Evolutionary conservation across 1,139 yeast genomes (phyloP).

Genomic region (Zygosaccharomyces sapae): DNA sequence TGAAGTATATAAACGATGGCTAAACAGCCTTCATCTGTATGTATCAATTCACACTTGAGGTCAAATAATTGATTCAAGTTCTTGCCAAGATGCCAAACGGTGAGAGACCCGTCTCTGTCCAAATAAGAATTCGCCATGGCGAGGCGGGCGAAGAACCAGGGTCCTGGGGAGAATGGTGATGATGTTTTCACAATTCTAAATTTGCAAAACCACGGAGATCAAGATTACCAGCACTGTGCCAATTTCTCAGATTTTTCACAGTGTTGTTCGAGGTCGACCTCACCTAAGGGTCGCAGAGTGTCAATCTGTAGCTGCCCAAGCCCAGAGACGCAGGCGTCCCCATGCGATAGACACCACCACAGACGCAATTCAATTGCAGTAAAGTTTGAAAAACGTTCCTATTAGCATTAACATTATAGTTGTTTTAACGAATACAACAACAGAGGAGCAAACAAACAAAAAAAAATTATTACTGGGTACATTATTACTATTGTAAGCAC

Average conservation of each 20-base stretch:
- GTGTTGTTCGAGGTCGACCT: conserved; percentile 4
- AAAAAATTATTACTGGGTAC: not conserved
- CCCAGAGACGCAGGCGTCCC: conserved; percentile 11
- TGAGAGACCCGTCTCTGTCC: conserved; percentile 6
- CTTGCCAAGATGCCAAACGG: conserved; percentile 2
- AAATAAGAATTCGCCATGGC: conserved; percentile 2
- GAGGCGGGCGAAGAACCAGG: not conserved
- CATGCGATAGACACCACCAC: conserved; percentile 34
- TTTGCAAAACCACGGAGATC: not conserved
- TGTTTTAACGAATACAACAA: conserved; percentile 1
- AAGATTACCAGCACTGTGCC: not conserved
- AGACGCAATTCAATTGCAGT: conserved; percentile 35
- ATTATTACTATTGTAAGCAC: not conserved
- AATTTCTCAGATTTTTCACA: conserved; percentile 5
- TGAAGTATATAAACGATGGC: not conserved
- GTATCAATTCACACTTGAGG: not conserved
- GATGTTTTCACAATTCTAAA: conserved; percentile 2
- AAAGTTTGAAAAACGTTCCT: conserved; percentile 26
- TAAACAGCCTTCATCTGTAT: no score
- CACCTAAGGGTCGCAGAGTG: conserved; percentile 4
- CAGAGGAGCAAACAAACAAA: not conserved
- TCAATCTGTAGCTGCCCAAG: conserved; percentile 3
- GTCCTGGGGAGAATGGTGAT: no score
- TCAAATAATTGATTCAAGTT: not conserved
- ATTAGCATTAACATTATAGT: conserved; percentile 2